Evolutionary conservation across 1,284 basidiomycete genomes (phyloP), one percentile per base, ranked within the genome.

Genomic region (Waitea zeae): DNA sequence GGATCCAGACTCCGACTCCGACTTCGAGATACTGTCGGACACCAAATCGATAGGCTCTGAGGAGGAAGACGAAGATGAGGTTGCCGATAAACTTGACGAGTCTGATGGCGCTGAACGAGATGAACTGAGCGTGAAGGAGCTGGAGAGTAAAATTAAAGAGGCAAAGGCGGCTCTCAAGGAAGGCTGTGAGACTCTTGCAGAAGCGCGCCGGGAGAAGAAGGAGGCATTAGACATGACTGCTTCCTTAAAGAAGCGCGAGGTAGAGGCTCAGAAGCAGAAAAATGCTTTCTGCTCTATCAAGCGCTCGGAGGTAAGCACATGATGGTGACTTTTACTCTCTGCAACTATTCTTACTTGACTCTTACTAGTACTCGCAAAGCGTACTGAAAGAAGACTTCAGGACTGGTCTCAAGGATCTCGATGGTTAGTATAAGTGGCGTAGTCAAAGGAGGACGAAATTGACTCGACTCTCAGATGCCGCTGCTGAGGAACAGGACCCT

Each of bases 331-430:
- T n/a, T n/a, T n/a, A n/a, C n/a, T n/a, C 27, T 7, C 24, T 7
- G 18, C 7, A 30, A 3, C 11, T 17, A 13, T 33, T 15, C 24
- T 3, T n/a, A n/a, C n/a, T n/a, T 36, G 22, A 20, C 18, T 24
- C 5, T 28, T 24, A 12, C 1, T 33, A 72, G 68, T 71, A 60
- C 43, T 72, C 70, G 22, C 56, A 58, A 13, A 64, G 64, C 33
- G 62, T 67, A 3, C 48, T 74, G 27, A 72, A 72, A 43, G 62
- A 70, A 42, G 70, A 73, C 41, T 73, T 74, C 49, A 54, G 70
- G 30, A 47, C 53, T 3, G 70, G 70, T 12, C 41, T 74, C 33
- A 70, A 69, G 43, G 68, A 72, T 29, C 49, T 72, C 3, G 67
- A 72, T 46, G 67, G 67, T 68, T 39, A 31, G 49, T 38, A 4